These are phyloP conservation scores for Isatis tinctoria DNA, from an alignment of 345 rosid genomes.

Conservation along the genomic window DNA sequence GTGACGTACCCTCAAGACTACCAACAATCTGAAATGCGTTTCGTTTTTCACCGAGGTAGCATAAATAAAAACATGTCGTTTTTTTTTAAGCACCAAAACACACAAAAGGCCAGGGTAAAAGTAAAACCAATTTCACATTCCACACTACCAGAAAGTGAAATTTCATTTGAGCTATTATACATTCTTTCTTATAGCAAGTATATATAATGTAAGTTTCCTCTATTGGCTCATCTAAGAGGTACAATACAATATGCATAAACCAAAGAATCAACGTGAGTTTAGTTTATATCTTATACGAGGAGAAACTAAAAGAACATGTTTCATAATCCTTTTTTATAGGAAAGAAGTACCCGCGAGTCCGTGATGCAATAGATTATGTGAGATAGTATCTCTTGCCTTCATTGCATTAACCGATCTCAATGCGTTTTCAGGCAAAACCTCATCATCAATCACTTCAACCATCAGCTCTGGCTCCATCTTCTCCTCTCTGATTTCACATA, in stretches of 20 bases:
- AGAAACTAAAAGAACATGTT: background rate
- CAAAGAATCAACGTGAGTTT: constrained; percentile 30
- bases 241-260: constrained; percentile 31
- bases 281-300: background rate
- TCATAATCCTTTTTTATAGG: constrained; percentile 24
- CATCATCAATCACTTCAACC: constrained; percentile 59
- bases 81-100: background rate
- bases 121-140: background rate
- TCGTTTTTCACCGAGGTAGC: background rate
- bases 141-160: background rate
- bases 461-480: constrained; percentile 43
- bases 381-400: constrained; percentile 70
- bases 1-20: background rate
- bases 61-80: background rate
- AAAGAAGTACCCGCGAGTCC: constrained; percentile 72
- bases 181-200: background rate
- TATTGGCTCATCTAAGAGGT: constrained; percentile 17
- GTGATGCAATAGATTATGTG: constrained; percentile 72
- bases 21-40: background rate
- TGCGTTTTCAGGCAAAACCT: constrained; percentile 55
- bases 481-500: constrained; percentile 61
- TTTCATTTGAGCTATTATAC: background rate
- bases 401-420: constrained; percentile 46
- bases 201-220: constrained; percentile 18
- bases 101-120: background rate